These are phyloP conservation scores for Sanghuangporus weigelae DNA, from an alignment of 1,284 basidiomycete genomes.

Conservation along the genomic window DNA sequence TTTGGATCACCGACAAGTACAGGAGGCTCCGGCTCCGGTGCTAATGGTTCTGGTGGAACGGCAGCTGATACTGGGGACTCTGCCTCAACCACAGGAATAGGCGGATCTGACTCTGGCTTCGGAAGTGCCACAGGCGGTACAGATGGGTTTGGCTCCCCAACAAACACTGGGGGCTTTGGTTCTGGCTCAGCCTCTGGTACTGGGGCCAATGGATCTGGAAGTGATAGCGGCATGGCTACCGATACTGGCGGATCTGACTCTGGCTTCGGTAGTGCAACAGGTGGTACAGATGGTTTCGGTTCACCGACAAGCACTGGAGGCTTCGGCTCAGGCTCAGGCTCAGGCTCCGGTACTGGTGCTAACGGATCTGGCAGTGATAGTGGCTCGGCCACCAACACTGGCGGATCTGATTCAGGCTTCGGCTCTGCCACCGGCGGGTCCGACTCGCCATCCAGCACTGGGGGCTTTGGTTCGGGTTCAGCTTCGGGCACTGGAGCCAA, in stretches of 20 bases:
- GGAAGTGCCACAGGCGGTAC: background rate
- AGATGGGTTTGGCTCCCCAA: background rate
- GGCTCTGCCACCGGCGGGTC: background rate
- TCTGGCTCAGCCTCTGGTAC: constrained; percentile 1
- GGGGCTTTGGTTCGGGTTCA: background rate
- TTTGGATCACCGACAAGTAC: background rate
- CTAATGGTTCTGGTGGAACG: background rate
- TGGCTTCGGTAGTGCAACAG: background rate
- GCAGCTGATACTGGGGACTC: background rate
- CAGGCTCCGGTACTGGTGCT: background rate
- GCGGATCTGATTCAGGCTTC: background rate
- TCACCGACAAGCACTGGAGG: background rate
- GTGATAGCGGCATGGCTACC: background rate
- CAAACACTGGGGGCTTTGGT: background rate
- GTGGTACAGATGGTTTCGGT: background rate
- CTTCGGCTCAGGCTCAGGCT: too few relatives aligned
- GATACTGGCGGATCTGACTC: background rate
- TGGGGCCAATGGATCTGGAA: background rate
- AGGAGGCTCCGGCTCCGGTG: background rate
- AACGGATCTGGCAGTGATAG: background rate
- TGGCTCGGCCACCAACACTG: background rate
- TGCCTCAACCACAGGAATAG: background rate
- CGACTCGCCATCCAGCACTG: background rate
- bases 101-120: background rate
- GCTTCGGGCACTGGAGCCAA: background rate